These are phyloP conservation scores for Imleria badia DNA, from an alignment of 768 basidiomycete genomes.

Conservation along the genomic window DNA sequence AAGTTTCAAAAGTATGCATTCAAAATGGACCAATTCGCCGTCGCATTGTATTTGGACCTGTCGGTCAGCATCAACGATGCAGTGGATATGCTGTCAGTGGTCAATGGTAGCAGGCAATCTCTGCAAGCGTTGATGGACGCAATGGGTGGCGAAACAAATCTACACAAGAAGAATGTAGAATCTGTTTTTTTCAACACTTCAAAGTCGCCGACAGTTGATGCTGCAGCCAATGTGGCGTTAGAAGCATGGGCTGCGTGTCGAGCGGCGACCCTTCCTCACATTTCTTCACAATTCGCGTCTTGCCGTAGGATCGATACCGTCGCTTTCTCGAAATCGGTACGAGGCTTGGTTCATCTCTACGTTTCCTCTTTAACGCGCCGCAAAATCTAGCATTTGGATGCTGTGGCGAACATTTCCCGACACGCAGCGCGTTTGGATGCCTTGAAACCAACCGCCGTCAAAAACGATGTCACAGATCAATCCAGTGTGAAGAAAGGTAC, in stretches of 20 bases:
- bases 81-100: conserved; percentile 43
- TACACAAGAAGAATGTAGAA: conserved; percentile 29
- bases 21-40: conserved; percentile 45
- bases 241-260: conserved; percentile 48
- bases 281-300: conserved; percentile 13
- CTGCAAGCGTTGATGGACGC: conserved; percentile 33
- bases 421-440: conserved; percentile 48
- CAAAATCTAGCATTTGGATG: conserved; percentile 39
- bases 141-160: conserved; percentile 37
- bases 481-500: conserved; percentile 29
- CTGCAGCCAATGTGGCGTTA: conserved; percentile 30
- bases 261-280: conserved; percentile 29
- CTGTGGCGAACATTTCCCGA: conserved; percentile 46
- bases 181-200: conserved; percentile 30
- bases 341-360: background rate
- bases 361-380: background rate
- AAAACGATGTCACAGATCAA: conserved; percentile 40
- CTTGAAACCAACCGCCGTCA: conserved; percentile 43
- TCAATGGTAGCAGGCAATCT: conserved; percentile 29
- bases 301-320: conserved; percentile 22
- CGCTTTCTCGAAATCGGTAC: conserved; percentile 34
- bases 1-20: conserved; percentile 39
- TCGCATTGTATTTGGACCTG: conserved; percentile 41
- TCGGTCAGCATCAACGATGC: conserved; percentile 34
- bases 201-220: conserved; percentile 15